These are phyloP conservation scores for Phytophthora cryptogea DNA, from an alignment of 352 stramenopile species.

Conservation along the genomic window DNA sequence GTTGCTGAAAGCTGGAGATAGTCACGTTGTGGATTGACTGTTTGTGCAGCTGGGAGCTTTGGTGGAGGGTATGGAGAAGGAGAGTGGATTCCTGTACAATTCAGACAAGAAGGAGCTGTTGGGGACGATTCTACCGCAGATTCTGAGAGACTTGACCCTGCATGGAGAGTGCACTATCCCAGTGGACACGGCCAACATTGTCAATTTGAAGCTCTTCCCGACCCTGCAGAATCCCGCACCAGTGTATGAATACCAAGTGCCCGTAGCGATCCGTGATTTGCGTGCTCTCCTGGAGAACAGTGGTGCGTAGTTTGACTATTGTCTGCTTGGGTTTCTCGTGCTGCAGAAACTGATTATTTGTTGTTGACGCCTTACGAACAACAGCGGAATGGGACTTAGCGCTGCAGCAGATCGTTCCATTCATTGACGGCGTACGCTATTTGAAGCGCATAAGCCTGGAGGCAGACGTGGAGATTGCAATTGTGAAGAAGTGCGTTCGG, in stretches of 20 bases:
- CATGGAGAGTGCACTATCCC: constrained; percentile 84
- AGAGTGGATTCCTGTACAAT: constrained; percentile 86
- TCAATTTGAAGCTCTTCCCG: constrained; percentile 89
- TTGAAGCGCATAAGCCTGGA: constrained; percentile 90
- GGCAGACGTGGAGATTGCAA: constrained; percentile 85
- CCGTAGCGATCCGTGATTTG: constrained; percentile 78
- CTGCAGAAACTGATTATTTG: not conserved
- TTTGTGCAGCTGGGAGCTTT: constrained; percentile 58
- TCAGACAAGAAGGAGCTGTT: constrained; percentile 65
- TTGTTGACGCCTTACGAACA: constrained; percentile 11
- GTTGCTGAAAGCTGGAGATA: not conserved
- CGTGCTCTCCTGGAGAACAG: constrained; percentile 74
- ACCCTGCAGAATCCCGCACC: constrained; percentile 67
- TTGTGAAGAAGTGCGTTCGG: constrained; percentile 88
- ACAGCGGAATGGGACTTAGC: constrained; percentile 87
- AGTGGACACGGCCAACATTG: constrained; percentile 81
- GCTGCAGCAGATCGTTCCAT: constrained; percentile 89
- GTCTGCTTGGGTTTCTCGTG: not conserved
- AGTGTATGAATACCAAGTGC: constrained; percentile 87
- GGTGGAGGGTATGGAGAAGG: constrained; percentile 88
- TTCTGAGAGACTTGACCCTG: constrained; percentile 72
- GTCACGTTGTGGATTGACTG: constrained; percentile 3
- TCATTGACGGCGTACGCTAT: constrained; percentile 91
- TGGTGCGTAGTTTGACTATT: constrained; percentile 39
- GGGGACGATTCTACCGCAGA: constrained; percentile 68